Evolutionary conservation across 2,329 filamentous ascomycete species (phyloP).

Genomic region (Claviceps sp.): DNA sequence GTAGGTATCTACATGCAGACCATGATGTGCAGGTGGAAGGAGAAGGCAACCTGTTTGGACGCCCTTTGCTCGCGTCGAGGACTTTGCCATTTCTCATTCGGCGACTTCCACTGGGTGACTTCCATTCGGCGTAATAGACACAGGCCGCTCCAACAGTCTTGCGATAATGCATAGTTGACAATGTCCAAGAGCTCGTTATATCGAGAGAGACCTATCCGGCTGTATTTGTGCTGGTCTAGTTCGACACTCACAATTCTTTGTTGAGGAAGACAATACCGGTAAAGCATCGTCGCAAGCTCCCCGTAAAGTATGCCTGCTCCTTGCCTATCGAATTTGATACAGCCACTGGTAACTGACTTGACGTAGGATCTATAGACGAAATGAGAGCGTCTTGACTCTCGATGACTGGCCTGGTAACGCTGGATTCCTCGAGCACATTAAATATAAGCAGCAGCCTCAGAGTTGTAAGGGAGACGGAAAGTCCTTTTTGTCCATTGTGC

Average conservation of each 20-base stretch:
- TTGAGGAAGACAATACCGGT: constrained; percentile 13
- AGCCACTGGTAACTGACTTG: constrained; percentile 12
- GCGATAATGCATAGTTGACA: background rate
- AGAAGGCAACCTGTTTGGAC: background rate
- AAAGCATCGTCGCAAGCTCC: constrained; percentile 12
- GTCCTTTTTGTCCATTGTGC: background rate
- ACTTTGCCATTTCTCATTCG: background rate
- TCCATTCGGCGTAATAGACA: background rate
- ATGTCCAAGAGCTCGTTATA: background rate
- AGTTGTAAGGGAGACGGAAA: background rate
- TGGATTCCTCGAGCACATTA: background rate
- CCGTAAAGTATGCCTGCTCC: constrained; percentile 20
- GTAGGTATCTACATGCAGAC: too few relatives aligned
- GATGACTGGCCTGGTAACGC: too few relatives aligned
- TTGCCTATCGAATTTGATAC: constrained; percentile 15
- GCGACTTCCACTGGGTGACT: background rate
- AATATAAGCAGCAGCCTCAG: background rate
- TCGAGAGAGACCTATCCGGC: constrained; percentile 7
- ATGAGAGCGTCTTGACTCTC: too few relatives aligned
- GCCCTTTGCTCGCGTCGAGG: background rate
- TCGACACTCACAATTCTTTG: constrained; percentile 11
- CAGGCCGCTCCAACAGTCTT: background rate
- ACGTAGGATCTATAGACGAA: constrained; percentile 15
- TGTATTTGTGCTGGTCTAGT: too few relatives aligned
- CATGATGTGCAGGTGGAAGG: too few relatives aligned